Evolutionary conservation across 805 yeast genomes (phyloP), one percentile per base, ranked within the genome.

Genomic region (Candida railenensis): DNA sequence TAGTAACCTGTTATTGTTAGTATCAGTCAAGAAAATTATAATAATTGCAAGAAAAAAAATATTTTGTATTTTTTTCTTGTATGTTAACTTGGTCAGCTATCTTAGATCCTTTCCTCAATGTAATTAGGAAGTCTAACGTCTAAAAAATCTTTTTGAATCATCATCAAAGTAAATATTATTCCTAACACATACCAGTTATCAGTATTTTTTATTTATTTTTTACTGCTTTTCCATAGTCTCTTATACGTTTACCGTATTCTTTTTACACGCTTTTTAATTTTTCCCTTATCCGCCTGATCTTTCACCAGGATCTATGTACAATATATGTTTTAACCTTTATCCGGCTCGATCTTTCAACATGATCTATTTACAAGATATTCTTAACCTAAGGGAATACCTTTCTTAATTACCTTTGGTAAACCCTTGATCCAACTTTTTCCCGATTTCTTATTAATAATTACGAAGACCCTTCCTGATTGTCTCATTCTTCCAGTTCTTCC

Each of bases 401-500:
- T 77, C 55, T 80, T 78, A 28, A 87, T 74, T 2, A 85, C 83
- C 44, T 76, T 82, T 22, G 90, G 90, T 40, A 90, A 71, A 2
- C 94, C 96, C 56, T 82, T 83, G 22, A 89, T 84, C 89, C 95
- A 89, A 3, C 87, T 76, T 55, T 85, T 84, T n/a, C 78, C 74
- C 42, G 74, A 65, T 50, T 81, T 85, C 51, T 83, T 82, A 50
- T 83, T 85, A 22, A 85, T 84, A 43, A 92, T 80, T 57, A 94
- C 71, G 51, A 89, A 85, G 1, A 89, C 97, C 50, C 96, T 77
- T 12, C 99, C 99, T 33, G 85, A 76, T 58, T 85, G 89, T 39
- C 86, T 87, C 87, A 91, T 84, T 62, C 99, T 72, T 2, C 97
- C 97, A 0, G 97, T 92, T 67, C 99, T 80, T 1, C 99, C 99